Conservation (phyloP, 768 basidiomycete species). For the Epithele typhae region DNA sequence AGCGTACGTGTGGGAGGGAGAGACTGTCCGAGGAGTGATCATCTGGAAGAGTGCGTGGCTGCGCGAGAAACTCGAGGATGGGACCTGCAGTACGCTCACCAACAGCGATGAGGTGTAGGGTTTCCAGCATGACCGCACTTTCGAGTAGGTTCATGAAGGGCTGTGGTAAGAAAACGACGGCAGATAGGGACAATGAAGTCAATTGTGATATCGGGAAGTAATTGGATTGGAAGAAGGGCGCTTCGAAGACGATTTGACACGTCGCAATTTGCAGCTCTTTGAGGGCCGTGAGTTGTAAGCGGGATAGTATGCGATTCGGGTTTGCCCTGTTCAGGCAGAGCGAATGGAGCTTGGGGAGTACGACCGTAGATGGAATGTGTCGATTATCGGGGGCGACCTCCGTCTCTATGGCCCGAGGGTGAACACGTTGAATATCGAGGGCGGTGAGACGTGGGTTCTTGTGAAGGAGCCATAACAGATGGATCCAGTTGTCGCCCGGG, state of each 20-base stretch:
- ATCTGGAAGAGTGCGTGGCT: background rate
- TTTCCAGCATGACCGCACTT: conserved; percentile 34
- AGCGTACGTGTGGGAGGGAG: conserved; percentile 26
- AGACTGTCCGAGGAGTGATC: background rate
- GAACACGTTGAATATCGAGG: too few relatives aligned
- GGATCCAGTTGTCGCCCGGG: too few relatives aligned
- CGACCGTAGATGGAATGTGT: conserved; percentile 3
- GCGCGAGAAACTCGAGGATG: conserved; percentile 38
- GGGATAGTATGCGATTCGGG: conserved; percentile 3
- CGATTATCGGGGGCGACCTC: background rate
- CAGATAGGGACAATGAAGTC: conserved; percentile 36
- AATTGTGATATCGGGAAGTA: conserved; percentile 20
- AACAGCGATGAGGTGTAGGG: conserved; percentile 37
- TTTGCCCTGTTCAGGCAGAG: background rate
- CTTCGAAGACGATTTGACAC: conserved; percentile 13
- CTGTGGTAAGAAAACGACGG: conserved; percentile 29
- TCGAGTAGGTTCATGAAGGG: conserved; percentile 30
- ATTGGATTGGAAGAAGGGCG: conserved; percentile 21
- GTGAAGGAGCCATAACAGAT: too few relatives aligned
- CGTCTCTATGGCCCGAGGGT: too few relatives aligned
- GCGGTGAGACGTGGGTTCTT: too few relatives aligned
- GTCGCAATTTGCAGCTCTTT: conserved; percentile 9
- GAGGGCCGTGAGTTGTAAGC: conserved; percentile 11
- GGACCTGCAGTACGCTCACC: conserved; percentile 30
- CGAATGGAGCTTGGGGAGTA: conserved; percentile 15